Evolutionary conservation across 176 grass and related monocot species (phyloP).

Genomic region (Carex scoparia): DNA sequence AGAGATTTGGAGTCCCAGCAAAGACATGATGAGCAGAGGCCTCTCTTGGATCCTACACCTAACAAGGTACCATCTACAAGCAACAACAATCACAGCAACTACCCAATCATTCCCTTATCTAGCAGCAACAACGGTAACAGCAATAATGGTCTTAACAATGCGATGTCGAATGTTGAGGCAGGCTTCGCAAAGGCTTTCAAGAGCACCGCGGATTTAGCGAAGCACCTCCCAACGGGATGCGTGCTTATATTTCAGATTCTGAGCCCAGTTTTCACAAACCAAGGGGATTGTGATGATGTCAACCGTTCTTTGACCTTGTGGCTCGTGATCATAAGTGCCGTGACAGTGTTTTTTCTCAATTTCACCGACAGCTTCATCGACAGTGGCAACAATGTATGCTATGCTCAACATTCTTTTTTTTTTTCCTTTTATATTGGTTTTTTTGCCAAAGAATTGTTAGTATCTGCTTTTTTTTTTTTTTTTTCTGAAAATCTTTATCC

Average conservation of each 20-base stretch:
- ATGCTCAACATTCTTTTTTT: background rate
- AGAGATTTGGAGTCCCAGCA: constrained; percentile 20
- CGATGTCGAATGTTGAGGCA: background rate
- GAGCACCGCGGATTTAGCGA: constrained; percentile 33
- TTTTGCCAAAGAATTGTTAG: background rate
- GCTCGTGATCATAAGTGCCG: constrained; percentile 5
- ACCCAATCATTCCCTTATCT: background rate
- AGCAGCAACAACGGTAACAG: background rate
- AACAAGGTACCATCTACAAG: background rate
- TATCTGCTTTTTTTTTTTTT: background rate
- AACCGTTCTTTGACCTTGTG: constrained; percentile 2
- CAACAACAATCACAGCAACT: background rate
- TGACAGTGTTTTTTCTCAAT: constrained; percentile 18
- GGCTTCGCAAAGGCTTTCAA: constrained; percentile 6
- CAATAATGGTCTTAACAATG: background rate
- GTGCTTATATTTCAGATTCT: constrained; percentile 37
- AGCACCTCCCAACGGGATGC: constrained; percentile 31
- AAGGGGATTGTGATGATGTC: constrained; percentile 16
- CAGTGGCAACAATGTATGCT: constrained; percentile 3
- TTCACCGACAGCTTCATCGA: constrained; percentile 39
- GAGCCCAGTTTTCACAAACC: constrained; percentile 24
- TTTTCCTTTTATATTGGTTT: background rate
- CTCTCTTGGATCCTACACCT: constrained; percentile 7
- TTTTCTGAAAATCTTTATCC: background rate
- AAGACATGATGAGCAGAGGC: background rate